Evolutionary conservation across 2,329 filamentous ascomycete genomes (phyloP), one percentile per base, ranked within the genome.

Genomic region (Fusarium sp.): DNA sequence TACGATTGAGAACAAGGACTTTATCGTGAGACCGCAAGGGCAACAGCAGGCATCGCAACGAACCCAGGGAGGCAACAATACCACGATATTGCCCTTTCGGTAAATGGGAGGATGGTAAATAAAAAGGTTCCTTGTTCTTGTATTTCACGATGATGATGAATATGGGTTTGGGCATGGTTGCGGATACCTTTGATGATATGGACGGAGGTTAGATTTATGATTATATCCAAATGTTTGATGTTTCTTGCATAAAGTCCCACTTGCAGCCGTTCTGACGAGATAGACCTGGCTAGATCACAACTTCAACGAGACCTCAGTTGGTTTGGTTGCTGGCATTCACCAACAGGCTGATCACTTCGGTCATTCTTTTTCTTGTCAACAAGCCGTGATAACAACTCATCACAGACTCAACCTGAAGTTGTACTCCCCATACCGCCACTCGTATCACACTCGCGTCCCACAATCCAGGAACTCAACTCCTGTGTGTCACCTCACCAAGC

Each of bases 1-100:
- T 23, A 94, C 93, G 55, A 93, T 96, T 68, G 93, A 96, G 81
- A 96, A 96, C 81, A 85, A 85, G 72, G 92, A 96, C 81, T 96
- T 91, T 77, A 92, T 92, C 72, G 77, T 77, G 63, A 78, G 83
- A 72, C 78, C 75, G 28, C 70, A 72, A 46, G 76, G 72, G 54
- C 78, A 77, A 46, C 79, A 77, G 71, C 74, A 77, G 72, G 73
- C 77, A 72, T 73, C 76, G 37, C 80, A 78, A 58, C 75, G 77
- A 41, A 70, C 64, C 41, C 52, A 70, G 18, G 70, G 62, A 19
- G 77, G 67, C 18, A 75, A 75, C 13, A 69, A 77, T 31, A 80
- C 79, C 9, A 77, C 78, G 14, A 81, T 78, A 39, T 52, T 82
- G 60, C 76, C 79, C 16, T 67, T 82, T 49, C 74, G 80, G 69